A percentile compares a stretch with the other conserved stretches of the same genome.
phyloP scores from a whole-genome alignment of 2,329 filamentous ascomycete genomes.

The Microdochium nivale region DNA sequence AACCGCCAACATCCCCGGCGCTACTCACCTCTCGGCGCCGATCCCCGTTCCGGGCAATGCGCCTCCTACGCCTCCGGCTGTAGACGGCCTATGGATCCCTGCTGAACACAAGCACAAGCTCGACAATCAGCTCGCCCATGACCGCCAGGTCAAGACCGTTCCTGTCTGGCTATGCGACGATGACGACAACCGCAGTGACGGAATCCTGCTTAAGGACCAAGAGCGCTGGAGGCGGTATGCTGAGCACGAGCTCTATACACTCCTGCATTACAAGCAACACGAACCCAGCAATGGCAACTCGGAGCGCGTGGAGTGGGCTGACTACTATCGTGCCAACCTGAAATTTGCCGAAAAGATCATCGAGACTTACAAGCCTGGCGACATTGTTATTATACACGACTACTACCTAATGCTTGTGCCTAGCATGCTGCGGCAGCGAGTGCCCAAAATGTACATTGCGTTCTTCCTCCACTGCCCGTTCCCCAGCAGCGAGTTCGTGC shows the following conservation, averaged over 20 bases:
- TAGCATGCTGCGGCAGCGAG: constrained; percentile 74
- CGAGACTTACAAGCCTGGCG: constrained; percentile 83
- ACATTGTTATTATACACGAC: constrained; percentile 88
- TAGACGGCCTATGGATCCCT: constrained; percentile 64
- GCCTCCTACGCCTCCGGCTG: constrained; percentile 47
- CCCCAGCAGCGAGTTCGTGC: constrained; percentile 90
- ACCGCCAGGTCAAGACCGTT: constrained; percentile 68
- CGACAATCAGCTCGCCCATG: constrained; percentile 64
- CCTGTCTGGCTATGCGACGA: constrained; percentile 88
- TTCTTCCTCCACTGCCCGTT: constrained; percentile 95
- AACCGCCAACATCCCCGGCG: constrained; percentile 41
- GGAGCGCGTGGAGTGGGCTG: constrained; percentile 77
- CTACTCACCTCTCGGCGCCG: constrained; percentile 72
- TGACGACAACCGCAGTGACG: constrained; percentile 54
- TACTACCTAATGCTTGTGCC: constrained; percentile 89
- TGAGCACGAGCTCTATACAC: constrained; percentile 82
- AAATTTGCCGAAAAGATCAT: constrained; percentile 86
- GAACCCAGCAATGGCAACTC: constrained; percentile 78
- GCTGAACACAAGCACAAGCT: constrained; percentile 62
- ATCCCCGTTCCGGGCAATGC: constrained; percentile 60
- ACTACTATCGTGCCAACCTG: constrained; percentile 90
- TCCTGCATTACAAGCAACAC: constrained; percentile 95
- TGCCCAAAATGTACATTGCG: constrained; percentile 85
- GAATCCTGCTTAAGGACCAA: constrained; percentile 73
- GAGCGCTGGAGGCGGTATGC: constrained; percentile 82